Evolutionary conservation across 2,329 filamentous ascomycete genomes (phyloP).

Genomic region (Aspergillus calidoustus): DNA sequence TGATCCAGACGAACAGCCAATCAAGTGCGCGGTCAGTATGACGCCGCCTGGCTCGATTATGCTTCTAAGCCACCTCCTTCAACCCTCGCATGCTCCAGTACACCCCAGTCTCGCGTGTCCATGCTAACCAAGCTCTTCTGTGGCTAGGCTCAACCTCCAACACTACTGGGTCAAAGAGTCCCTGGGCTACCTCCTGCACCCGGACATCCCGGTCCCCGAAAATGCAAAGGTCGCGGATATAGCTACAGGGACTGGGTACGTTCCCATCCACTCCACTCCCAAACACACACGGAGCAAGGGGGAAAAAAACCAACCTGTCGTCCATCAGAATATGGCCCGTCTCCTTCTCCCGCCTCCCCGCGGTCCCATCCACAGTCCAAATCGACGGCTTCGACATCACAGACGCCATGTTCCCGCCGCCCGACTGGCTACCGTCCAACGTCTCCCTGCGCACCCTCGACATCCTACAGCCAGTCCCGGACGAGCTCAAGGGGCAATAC

Average conservation of each 20-base stretch:
- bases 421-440: neutral
- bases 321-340: conserved; percentile 1
- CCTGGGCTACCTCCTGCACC: neutral
- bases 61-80: neutral
- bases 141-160: neutral
- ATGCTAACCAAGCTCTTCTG: neutral
- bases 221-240: conserved; percentile 3
- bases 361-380: neutral
- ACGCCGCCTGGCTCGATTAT: neutral
- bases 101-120: no score
- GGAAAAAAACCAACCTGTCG: neutral
- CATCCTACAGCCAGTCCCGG: neutral
- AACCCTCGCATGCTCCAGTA: no score
- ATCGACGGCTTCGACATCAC: conserved; percentile 14
- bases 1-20: neutral
- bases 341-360: neutral
- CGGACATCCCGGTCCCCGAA: neutral
- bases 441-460: neutral
- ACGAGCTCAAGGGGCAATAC: neutral
- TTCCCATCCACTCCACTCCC: neutral
- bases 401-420: conserved; percentile 2
- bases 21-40: neutral
- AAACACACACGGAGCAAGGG: neutral
- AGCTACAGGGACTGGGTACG: neutral
- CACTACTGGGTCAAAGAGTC: conserved; percentile 5